These are phyloP conservation scores for Chaetothyriales sp. DNA, from an alignment of 2,329 filamentous ascomycete species.

Conservation along the genomic window DNA sequence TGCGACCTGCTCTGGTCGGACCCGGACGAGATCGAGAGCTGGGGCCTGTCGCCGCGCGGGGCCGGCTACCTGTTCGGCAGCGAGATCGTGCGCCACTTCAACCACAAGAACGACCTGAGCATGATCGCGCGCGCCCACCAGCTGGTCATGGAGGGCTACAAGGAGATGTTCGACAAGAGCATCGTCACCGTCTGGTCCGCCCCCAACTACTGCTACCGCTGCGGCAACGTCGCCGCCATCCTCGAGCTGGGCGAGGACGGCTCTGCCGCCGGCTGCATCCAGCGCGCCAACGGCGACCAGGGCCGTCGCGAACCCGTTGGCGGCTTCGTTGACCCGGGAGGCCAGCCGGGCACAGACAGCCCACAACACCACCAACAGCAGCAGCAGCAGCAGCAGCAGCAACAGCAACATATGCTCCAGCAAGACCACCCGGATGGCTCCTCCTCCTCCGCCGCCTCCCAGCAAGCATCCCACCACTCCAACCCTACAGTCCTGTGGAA, in stretches of 20 bases:
- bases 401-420: background rate
- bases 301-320: constrained; percentile 23
- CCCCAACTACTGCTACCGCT: constrained; percentile 92
- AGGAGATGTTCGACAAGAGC: constrained; percentile 93
- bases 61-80: constrained; percentile 91
- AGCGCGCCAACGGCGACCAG: constrained; percentile 28
- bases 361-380: background rate
- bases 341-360: background rate
- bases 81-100: constrained; percentile 92
- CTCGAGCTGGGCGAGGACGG: constrained; percentile 60
- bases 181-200: constrained; percentile 99
- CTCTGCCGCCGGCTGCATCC: constrained; percentile 37
- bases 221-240: constrained; percentile 89
- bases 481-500: constrained; percentile 13
- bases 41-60: constrained; percentile 84
- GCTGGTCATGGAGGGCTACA: constrained; percentile 98
- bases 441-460: background rate
- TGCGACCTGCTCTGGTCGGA: constrained; percentile 97
- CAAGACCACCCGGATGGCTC: background rate
- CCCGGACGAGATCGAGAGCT: constrained; percentile 93
- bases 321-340: constrained; percentile 4
- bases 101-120: constrained; percentile 80
- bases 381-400: background rate
- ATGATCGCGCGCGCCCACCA: constrained; percentile 91
- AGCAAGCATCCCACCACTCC: background rate